These are phyloP conservation scores for Sporothrix pallida DNA, from an alignment of 2,329 filamentous ascomycete species.

Conservation along the genomic window DNA sequence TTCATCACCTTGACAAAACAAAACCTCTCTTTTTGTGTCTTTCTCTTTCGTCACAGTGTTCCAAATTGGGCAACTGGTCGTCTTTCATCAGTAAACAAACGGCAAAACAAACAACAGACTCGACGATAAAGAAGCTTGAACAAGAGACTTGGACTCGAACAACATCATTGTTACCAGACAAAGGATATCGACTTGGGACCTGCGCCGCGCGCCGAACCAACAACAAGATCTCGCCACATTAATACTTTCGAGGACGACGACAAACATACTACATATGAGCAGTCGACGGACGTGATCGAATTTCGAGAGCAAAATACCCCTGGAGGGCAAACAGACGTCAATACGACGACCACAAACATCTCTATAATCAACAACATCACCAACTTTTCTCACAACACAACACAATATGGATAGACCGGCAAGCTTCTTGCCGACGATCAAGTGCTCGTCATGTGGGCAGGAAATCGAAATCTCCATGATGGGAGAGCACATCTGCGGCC, in stretches of 20 bases:
- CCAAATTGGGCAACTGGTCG: slow-evolving; percentile 26
- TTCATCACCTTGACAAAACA: neutral
- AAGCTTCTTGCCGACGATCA: slow-evolving; percentile 80
- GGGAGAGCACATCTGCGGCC: slow-evolving; percentile 79
- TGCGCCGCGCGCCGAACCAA: slow-evolving; percentile 7
- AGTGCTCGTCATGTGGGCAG: slow-evolving; percentile 79
- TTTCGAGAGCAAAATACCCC: slow-evolving; percentile 4
- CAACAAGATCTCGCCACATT: neutral
- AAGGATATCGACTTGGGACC: slow-evolving; percentile 3
- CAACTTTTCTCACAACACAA: neutral
- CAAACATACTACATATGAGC: neutral
- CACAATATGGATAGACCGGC: slow-evolving; percentile 51
- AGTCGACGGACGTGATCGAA: neutral
- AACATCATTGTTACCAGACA: slow-evolving; percentile 15
- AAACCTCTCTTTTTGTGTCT: slow-evolving; percentile 18
- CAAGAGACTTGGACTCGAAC: neutral
- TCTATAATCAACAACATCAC: neutral
- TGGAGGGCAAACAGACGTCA: neutral
- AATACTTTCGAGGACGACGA: neutral
- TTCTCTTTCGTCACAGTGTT: slow-evolving; percentile 19
- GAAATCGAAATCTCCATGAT: slow-evolving; percentile 84
- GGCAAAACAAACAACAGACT: neutral
- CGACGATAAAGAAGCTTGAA: neutral
- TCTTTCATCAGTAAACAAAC: slow-evolving; percentile 12
- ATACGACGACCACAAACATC: neutral